Evolutionary conservation across 495 filamentous ascomycete species (phyloP).

Genomic region (Daldinia vernicosa): DNA sequence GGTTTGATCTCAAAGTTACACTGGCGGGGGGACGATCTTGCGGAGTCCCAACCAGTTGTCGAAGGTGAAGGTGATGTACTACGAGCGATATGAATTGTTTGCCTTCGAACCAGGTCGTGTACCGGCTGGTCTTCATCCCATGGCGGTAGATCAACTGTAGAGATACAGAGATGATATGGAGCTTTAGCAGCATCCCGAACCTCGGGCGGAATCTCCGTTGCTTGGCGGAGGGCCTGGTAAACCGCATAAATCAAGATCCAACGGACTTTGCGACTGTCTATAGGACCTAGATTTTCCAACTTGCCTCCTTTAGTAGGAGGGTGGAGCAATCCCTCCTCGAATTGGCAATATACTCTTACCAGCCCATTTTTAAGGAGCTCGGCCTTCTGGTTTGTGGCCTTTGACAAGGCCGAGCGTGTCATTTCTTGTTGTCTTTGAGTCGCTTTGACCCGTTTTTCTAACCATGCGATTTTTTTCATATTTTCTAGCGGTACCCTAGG

Average conservation of each 20-base stretch:
- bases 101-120: constrained; percentile 32
- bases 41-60: not conserved
- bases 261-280: constrained; percentile 69
- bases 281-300: constrained; percentile 53
- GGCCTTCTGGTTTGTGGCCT: constrained; percentile 52
- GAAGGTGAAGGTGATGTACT: not conserved
- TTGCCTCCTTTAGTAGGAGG: constrained; percentile 50
- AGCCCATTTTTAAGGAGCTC: constrained; percentile 50
- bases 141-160: constrained; percentile 51
- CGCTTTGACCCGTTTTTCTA: constrained; percentile 45
- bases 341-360: constrained; percentile 56
- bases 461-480: constrained; percentile 42
- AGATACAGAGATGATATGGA: constrained; percentile 56
- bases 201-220: constrained; percentile 49
- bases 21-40: not conserved
- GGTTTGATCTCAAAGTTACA: constrained; percentile 49
- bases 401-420: constrained; percentile 49
- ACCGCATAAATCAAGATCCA: constrained; percentile 78
- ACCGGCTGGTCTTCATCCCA: constrained; percentile 48
- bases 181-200: constrained; percentile 47
- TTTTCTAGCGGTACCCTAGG: constrained; percentile 51
- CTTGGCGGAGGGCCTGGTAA: constrained; percentile 69
- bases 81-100: constrained; percentile 29
- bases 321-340: constrained; percentile 56
- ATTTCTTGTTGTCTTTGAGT: constrained; percentile 49